Conservation (phyloP, 192 early-diverging fungal species). For the Umbelopsis ramanniana region DNA sequence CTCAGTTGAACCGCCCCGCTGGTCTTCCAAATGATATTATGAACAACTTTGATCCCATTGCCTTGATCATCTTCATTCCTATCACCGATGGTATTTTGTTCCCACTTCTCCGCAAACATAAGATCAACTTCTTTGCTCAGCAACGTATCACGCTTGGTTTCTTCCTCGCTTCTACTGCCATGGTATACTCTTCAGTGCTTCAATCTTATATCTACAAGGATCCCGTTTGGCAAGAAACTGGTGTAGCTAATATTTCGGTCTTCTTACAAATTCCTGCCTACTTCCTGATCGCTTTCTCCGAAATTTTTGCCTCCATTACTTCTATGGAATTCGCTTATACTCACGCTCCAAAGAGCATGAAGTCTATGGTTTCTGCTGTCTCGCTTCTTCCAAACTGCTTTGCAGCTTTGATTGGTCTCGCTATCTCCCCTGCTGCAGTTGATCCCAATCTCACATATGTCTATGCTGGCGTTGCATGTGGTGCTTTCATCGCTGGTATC, state of each 20-base stretch:
- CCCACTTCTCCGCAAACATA: slow-evolving; percentile 56
- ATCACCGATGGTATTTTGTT: slow-evolving; percentile 59
- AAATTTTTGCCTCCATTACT: slow-evolving; percentile 67
- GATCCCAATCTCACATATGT: slow-evolving; percentile 62
- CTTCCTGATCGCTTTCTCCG: slow-evolving; percentile 57
- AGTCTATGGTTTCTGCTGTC: slow-evolving; percentile 64
- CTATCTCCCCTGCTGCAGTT: slow-evolving; percentile 53
- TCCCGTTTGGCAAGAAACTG: slow-evolving; percentile 46
- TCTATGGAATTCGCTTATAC: slow-evolving; percentile 72
- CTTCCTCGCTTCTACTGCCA: slow-evolving; percentile 53
- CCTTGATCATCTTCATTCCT: slow-evolving; percentile 59
- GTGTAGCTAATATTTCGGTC: slow-evolving; percentile 47
- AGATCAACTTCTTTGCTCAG: slow-evolving; percentile 54
- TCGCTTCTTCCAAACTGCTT: slow-evolving; percentile 61
- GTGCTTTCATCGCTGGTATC: slow-evolving; percentile 39
- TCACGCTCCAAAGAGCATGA: slow-evolving; percentile 64
- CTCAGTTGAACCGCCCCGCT: slow-evolving; percentile 51
- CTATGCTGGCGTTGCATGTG: slow-evolving; percentile 54
- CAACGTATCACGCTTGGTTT: slow-evolving; percentile 65
- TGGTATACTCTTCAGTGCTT: slow-evolving; percentile 63
- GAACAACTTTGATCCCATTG: slow-evolving; percentile 62
- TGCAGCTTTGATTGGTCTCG: slow-evolving; percentile 60
- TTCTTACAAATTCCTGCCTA: slow-evolving; percentile 62
- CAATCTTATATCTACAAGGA: slow-evolving; percentile 64
- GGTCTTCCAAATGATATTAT: slow-evolving; percentile 66